Evolutionary conservation across 345 rosid species (phyloP).

Genomic region (Gossypium australe): DNA sequence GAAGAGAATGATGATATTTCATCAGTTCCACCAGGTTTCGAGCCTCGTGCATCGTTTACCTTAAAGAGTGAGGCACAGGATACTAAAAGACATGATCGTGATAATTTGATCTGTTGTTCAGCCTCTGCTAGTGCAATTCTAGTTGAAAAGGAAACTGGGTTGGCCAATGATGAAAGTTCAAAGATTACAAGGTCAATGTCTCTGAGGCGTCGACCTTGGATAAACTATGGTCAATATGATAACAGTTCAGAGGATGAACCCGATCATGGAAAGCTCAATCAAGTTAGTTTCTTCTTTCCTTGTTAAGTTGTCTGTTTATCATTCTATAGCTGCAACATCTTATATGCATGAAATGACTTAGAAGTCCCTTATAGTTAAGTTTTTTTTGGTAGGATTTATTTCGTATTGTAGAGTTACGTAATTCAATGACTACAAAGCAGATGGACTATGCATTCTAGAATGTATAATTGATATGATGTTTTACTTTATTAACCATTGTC

Average conservation of each 20-base stretch:
- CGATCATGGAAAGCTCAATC: constrained; percentile 43
- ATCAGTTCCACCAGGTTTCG: constrained; percentile 93
- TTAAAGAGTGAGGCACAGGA: constrained; percentile 42
- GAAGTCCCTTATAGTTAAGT: background rate
- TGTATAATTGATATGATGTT: background rate
- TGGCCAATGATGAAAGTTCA: constrained; percentile 23
- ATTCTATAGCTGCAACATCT: constrained; percentile 4
- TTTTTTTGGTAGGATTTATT: constrained; percentile 3
- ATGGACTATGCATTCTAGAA: background rate
- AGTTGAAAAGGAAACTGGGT: constrained; percentile 41
- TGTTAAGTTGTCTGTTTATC: background rate
- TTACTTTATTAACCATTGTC: background rate
- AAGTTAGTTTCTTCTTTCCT: constrained; percentile 32
- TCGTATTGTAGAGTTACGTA: background rate
- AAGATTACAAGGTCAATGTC: constrained; percentile 47
- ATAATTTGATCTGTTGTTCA: constrained; percentile 29
- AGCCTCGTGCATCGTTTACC: constrained; percentile 69
- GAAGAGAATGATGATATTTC: constrained; percentile 84
- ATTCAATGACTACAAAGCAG: background rate
- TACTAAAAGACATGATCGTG: constrained; percentile 31
- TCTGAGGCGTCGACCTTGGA: constrained; percentile 58
- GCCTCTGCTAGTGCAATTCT: constrained; percentile 33
- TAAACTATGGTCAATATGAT: constrained; percentile 43
- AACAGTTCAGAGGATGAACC: constrained; percentile 45
- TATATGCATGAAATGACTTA: background rate